Conservation (phyloP, 495 filamentous ascomycete genomes). For the Talaromyces adpressus region DNA sequence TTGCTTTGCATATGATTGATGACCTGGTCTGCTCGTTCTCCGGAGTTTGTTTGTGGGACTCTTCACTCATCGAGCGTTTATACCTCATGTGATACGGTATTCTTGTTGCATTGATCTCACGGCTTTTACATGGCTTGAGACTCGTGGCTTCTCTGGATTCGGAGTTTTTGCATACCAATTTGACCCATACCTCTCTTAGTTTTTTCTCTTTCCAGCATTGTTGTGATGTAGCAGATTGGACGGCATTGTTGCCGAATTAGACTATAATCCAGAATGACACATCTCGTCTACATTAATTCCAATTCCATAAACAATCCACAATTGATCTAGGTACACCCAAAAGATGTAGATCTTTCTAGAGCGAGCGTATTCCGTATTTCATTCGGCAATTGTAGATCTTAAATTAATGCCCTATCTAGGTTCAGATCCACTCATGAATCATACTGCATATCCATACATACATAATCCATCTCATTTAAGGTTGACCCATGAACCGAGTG, state of each 20-base stretch:
- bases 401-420: not conserved
- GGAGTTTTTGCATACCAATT: not conserved
- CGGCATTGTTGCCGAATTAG: not conserved
- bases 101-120: constrained; percentile 1
- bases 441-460: not conserved
- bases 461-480: not conserved
- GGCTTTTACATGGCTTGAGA: not conserved
- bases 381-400: not conserved
- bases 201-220: not conserved
- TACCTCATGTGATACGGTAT: constrained; percentile 6
- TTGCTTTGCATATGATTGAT: constrained; percentile 9
- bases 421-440: not conserved
- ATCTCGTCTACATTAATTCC: not conserved
- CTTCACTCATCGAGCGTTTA: constrained; percentile 6
- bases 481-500: not conserved
- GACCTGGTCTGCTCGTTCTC: constrained; percentile 4
- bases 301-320: not conserved
- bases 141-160: not conserved
- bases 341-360: not conserved
- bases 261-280: not conserved
- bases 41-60: not conserved
- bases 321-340: not conserved
- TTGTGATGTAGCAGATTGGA: not conserved
- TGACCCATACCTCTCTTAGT: not conserved
- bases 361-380: not conserved